Evolutionary conservation across 805 yeast species (phyloP).

Genomic region (Metschnikowia koreensis): DNA sequence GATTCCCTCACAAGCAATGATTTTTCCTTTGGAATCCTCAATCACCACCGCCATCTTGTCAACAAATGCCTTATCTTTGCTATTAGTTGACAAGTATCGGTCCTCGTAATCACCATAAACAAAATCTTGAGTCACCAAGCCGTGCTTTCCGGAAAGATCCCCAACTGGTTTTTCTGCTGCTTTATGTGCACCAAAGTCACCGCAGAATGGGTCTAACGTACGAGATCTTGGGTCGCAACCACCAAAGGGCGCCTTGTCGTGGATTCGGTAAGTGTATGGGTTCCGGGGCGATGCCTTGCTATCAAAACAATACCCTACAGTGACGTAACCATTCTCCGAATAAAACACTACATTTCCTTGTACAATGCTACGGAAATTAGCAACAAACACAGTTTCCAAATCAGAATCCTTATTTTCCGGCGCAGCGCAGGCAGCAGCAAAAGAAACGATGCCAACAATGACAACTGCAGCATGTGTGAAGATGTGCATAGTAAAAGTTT

Average conservation of each 20-base stretch:
- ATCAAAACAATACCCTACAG: too few relatives aligned
- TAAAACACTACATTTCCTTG: slow-evolving; percentile 1
- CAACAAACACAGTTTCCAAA: not conserved
- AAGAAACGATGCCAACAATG: not conserved
- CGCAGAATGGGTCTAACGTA: slow-evolving; percentile 3
- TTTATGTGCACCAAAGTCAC: not conserved
- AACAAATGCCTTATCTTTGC: slow-evolving; percentile 1
- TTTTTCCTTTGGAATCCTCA: not conserved
- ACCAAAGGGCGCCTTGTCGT: not conserved
- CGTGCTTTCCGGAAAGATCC: slow-evolving; percentile 8
- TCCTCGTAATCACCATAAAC: not conserved
- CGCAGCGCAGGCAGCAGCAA: slow-evolving; percentile 2
- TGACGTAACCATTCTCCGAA: not conserved
- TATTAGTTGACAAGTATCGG: slow-evolving; percentile 5
- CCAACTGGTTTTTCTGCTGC: slow-evolving; percentile 5
- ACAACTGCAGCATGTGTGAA: not conserved
- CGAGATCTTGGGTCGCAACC: not conserved
- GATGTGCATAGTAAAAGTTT: not conserved
- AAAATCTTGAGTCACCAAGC: not conserved
- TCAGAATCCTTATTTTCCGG: slow-evolving; percentile 1
- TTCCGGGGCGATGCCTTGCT: too few relatives aligned
- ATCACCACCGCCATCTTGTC: slow-evolving; percentile 4
- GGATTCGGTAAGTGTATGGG: not conserved
- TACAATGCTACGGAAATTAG: not conserved
- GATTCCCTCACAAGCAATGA: slow-evolving; percentile 2